Base-by-base conservation (phyloP, 1,139 yeast genomes). In the Saccharomyces pastorianus region DNA sequence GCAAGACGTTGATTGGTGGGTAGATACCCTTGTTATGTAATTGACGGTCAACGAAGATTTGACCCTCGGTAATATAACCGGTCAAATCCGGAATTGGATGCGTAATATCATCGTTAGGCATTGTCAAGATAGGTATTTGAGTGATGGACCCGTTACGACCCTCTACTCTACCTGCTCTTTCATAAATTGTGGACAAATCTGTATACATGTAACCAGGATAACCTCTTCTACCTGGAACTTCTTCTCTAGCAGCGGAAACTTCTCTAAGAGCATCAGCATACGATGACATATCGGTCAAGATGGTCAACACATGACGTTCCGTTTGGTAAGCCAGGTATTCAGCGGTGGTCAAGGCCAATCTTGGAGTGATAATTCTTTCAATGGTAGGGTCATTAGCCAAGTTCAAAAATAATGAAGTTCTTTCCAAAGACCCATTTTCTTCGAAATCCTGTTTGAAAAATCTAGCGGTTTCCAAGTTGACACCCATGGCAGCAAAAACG, bases 201-300 rank as follows among this genome's bases (percentile, higher is more conserved):
- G 99, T 93, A 78, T 93, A 93, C 99, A 93, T 93, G 75, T 93
- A 93, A 87, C 99, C 99, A 61, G 99, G 99, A 76, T 93, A 93
- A 79, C 99, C 99, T 84, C 99, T 90, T 83, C 99, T 90, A 80
- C 99, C 99, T 69, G 99, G 99, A 50, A 93, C 99, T 78, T 93
- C 99, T 78, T 93, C 99, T 81, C 99, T 88, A 52, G 99, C 99
- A 58, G 99, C 99, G 58, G 98, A 90, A 53, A 93, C 99, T 78
- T 93, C 99, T 84, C 99, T 91, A 71, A 93, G 80, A 46, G 99
- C 99, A 74, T 93, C 99, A 44, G 99, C 99, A 73, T 93, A 93
- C 17, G 99, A 93, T 27, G 97, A 89, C 99, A 93, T 93, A 78
- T 93, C 99, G 55, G 99, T 95, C 71, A 93, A 82, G 69, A 93